phyloP scores from a whole-genome alignment of 2,329 filamentous ascomycete genomes.

The Hypocrella siamensis region DNA sequence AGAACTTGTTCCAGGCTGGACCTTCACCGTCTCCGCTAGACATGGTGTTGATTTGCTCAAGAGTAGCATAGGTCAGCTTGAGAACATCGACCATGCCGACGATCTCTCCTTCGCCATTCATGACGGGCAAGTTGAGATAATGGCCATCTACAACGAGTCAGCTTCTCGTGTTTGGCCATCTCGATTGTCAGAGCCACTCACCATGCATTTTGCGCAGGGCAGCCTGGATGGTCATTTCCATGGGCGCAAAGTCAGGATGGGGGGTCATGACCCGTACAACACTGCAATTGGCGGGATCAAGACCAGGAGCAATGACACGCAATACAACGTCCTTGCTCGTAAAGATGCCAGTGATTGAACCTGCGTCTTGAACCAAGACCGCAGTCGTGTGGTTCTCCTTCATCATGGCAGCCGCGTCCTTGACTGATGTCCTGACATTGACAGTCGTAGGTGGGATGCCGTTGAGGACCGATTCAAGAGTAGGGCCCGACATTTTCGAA shows the following conservation, averaged over 20 bases:
- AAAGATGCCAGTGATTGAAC: conserved; percentile 96
- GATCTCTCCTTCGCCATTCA: conserved; percentile 94
- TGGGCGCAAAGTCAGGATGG: conserved; percentile 93
- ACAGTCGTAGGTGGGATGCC: conserved; percentile 88
- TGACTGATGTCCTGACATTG: conserved; percentile 88
- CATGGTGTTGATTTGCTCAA: conserved; percentile 97
- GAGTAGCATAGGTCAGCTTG: conserved; percentile 92
- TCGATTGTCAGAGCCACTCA: conserved; percentile 26
- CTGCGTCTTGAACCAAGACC: conserved; percentile 89
- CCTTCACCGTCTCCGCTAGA: conserved; percentile 76
- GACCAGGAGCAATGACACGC: conserved; percentile 88
- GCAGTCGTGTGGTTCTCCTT: conserved; percentile 98
- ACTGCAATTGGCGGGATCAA: conserved; percentile 89
- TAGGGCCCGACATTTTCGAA: conserved; percentile 94
- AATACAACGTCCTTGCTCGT: conserved; percentile 98
- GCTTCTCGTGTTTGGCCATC: neutral
- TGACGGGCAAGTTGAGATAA: conserved; percentile 94
- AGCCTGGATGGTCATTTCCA: conserved; percentile 98
- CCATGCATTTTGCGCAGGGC: conserved; percentile 98
- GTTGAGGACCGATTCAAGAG: conserved; percentile 83
- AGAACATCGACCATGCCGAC: conserved; percentile 99
- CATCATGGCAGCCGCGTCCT: conserved; percentile 90
- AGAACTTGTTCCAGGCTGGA: conserved; percentile 99
- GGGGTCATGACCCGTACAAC: conserved; percentile 98
- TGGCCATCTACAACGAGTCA: conserved; percentile 57